Base-by-base conservation (phyloP, 1,284 basidiomycete genomes). In the Apiotrichum porosum region DNA sequence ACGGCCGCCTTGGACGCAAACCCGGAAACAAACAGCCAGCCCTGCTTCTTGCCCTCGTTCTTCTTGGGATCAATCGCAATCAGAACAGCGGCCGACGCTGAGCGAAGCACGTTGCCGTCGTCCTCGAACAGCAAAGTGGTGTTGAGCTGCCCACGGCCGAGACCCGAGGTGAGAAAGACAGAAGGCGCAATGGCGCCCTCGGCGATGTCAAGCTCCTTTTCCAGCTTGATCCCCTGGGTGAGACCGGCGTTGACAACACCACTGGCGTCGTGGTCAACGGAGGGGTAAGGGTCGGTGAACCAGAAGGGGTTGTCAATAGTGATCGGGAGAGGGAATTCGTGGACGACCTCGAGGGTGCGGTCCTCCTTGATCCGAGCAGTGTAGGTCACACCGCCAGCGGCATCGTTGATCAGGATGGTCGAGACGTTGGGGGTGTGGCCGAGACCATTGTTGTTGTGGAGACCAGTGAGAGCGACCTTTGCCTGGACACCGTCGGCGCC, bases 381-480 rank as follows among this genome's bases (percentile, higher is more conserved):
- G 41, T 49, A 49, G 6, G 42, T 39, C 1, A 57, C 41, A 5
- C 63, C 65, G 2, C 61, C 63, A 3, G 57, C 42, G 1, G 66
- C 62, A 32, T 61, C 58, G 40, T 28, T 34, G 34, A 62, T 44
- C 10, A 62, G 30, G 2, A 68, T 47, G 22, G 51, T 41, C 23
- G 41, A 49, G n/a, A 53, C 38, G 36, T n/a, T 33, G 4, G 51
- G 41, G 1, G 55, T 56, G 37, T 56, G 58, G 10, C 60, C 62
- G 5, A 68, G 54, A 2, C 66, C 66, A 41, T 68, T 68, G 42
- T 58, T 57, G 42, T 63, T 63, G 54, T 68, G 66, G 34, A 66
- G 32, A 5, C 51, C 49, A 4, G 43, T 26, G 22, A 58, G 44
- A 2, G 52, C 61, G 14, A 63, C 42, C 23, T 42, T 38, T 10